Evolutionary conservation across 148 eudicot genomes (phyloP), one percentile per base, ranked within the genome.

Genomic region (Dysphania ambrosioides): DNA sequence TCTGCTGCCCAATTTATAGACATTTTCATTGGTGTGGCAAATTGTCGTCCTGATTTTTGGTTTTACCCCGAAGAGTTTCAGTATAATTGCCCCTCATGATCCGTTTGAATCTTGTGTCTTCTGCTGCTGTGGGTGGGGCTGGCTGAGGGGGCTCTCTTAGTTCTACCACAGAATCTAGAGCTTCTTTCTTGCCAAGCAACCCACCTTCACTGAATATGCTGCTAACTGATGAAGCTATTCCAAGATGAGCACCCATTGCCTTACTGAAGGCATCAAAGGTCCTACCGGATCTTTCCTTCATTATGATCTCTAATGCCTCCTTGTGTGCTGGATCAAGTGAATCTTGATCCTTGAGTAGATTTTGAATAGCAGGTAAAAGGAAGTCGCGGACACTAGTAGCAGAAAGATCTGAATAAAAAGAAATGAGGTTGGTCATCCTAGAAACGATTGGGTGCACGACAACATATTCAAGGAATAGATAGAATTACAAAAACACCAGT

Each of bases 261-360:
- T 94, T 94, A 70, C 97, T 94, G 49, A 94, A 73, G 40, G 97
- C 72, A 42, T 94, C 98, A 4, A 94, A 80, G 31, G 96, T 85
- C 71, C 98, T 97, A 47, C 93, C 97, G 16, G 97, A 89, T 79
- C 98, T 87, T 73, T 94, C 98, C 86, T 85, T 94, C 82, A 91
- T 19, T 76, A 94, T 86, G 58, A 94, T 90, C 81, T 91, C 97
- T 13, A 91, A 86, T 21, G 97, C 97, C 80, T 91, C 97, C 83
- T 94, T 94, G 78, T 94, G 98, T 67, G 98, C 98, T 49, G 98
- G 98, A 82, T 94, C 98, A 53, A 91, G 92, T n/a, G 98, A 90
- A 77, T 94, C 98, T 5, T 81, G 75, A 83, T 94, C 98, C 81
- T 85, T 94, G 34, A 94, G 76, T 71, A 94, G 82, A 78, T 94